These are phyloP conservation scores for Melastoma candidum DNA, from an alignment of 441 rosid genomes.

Conservation along the genomic window DNA sequence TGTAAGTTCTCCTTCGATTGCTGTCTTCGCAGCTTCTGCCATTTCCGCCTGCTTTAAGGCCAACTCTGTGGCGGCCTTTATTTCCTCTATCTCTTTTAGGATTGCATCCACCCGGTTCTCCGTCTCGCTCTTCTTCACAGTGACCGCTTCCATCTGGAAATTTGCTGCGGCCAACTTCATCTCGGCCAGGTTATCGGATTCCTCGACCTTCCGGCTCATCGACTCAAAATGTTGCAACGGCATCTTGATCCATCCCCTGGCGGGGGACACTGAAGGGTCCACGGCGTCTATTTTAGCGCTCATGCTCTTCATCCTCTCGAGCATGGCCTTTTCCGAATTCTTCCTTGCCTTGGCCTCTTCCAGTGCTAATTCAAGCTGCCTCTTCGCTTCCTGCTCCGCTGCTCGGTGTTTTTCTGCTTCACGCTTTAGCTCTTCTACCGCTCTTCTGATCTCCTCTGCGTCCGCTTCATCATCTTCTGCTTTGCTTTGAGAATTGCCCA, in stretches of 20 bases:
- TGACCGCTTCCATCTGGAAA: constrained; percentile 38
- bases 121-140: constrained; percentile 24
- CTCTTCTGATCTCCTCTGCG: constrained; percentile 38
- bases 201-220: constrained; percentile 39
- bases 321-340: constrained; percentile 37
- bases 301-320: constrained; percentile 36
- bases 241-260: constrained; percentile 36
- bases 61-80: constrained; percentile 49
- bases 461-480: constrained; percentile 36
- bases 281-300: constrained; percentile 23
- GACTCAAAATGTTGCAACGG: constrained; percentile 42
- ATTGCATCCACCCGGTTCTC: constrained; percentile 38
- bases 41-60: constrained; percentile 62
- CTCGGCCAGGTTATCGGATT: constrained; percentile 30
- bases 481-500: constrained; percentile 14
- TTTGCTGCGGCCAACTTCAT: constrained; percentile 34
- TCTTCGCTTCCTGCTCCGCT: constrained; percentile 31
- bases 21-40: constrained; percentile 58
- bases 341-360: constrained; percentile 44
- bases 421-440: constrained; percentile 24
- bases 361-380: constrained; percentile 29
- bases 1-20: constrained; percentile 49
- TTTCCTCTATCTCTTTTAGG: constrained; percentile 49
- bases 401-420: constrained; percentile 33
- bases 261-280: constrained; percentile 1